Evolutionary conservation across 2,329 filamentous ascomycete species (phyloP).

Genomic region (Dactylellina drechsleri): DNA sequence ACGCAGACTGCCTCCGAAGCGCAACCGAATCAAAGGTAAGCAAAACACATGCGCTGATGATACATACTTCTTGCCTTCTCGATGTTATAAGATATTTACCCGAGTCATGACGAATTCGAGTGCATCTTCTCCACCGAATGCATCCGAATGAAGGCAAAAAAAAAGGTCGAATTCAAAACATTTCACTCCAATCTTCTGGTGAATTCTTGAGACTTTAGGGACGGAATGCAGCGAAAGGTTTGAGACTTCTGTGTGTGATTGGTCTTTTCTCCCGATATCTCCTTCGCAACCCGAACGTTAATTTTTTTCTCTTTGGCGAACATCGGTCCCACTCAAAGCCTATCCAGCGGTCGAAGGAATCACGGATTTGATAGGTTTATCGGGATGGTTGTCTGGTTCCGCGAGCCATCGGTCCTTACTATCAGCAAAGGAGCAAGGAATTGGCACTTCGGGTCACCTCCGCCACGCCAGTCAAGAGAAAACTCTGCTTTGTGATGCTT

Average conservation of each 20-base stretch:
- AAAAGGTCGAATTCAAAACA: too few relatives aligned
- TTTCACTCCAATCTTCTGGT: too few relatives aligned
- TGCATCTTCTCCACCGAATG: conserved; percentile 4
- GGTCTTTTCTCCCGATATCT: conserved; percentile 12
- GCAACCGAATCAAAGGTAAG: conserved; percentile 11
- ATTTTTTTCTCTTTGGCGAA: not conserved
- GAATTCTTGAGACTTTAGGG: too few relatives aligned
- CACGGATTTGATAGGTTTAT: conserved; percentile 45
- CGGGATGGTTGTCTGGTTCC: conserved; percentile 44
- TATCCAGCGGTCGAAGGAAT: not conserved
- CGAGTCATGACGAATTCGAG: conserved; percentile 36
- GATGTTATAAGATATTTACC: conserved; percentile 21
- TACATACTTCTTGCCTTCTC: conserved; percentile 17
- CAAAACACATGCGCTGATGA: conserved; percentile 28
- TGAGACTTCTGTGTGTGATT: too few relatives aligned
- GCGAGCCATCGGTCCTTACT: conserved; percentile 37
- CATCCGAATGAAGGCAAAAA: conserved; percentile 12
- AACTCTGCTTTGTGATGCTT: conserved; percentile 30
- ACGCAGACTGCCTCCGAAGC: conserved; percentile 10
- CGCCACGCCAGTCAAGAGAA: conserved; percentile 40
- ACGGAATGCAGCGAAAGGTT: too few relatives aligned
- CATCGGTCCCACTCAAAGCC: conserved; percentile 10
- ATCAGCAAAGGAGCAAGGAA: conserved; percentile 19
- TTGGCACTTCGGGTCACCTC: conserved; percentile 34
- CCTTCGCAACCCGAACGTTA: conserved; percentile 19